A percentile compares a stretch with the other conserved stretches of the same genome.
phyloP scores from a whole-genome alignment of 2,329 filamentous ascomycete species.

The Triangularia setosa region DNA sequence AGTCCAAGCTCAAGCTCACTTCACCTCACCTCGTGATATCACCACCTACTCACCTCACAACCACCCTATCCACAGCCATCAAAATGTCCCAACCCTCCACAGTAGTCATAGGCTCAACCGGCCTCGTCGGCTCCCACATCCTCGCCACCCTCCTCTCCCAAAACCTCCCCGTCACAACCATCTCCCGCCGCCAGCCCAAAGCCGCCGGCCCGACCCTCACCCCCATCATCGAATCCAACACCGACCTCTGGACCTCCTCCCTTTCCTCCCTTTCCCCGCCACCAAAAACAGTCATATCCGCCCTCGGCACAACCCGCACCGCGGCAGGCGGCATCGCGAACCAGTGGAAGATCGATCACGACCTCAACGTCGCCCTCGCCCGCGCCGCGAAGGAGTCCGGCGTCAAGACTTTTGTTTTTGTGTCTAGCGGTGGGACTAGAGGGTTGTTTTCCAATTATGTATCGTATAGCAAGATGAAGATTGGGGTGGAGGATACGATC shows the following conservation, averaged over 20 bases:
- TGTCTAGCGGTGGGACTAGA: conserved; percentile 56
- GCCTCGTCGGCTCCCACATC: conserved; percentile 70
- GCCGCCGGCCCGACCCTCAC: conserved; percentile 57
- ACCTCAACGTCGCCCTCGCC: conserved; percentile 77
- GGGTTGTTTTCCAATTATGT: conserved; percentile 40
- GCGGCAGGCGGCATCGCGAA: conserved; percentile 70
- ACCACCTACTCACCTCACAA: background rate
- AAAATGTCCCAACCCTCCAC: conserved; percentile 12
- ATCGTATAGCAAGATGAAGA: conserved; percentile 69
- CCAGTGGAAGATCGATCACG: conserved; percentile 85
- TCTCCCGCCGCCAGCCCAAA: conserved; percentile 62
- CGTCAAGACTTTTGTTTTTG: conserved; percentile 70
- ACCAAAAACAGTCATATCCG: conserved; percentile 67
- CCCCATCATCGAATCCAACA: conserved; percentile 64
- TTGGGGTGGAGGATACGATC: conserved; percentile 76
- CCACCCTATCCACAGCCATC: background rate
- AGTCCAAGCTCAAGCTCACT: background rate
- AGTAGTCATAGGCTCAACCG: conserved; percentile 54
- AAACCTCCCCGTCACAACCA: conserved; percentile 54
- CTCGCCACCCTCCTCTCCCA: conserved; percentile 60
- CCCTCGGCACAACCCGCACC: conserved; percentile 74
- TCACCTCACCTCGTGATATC: background rate
- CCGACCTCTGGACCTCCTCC: conserved; percentile 61
- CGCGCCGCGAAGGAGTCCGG: conserved; percentile 69
- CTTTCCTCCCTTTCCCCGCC: conserved; percentile 53